phyloP scores from a whole-genome alignment of 495 filamentous ascomycete species.

The Amphirosellinia nigrospora region DNA sequence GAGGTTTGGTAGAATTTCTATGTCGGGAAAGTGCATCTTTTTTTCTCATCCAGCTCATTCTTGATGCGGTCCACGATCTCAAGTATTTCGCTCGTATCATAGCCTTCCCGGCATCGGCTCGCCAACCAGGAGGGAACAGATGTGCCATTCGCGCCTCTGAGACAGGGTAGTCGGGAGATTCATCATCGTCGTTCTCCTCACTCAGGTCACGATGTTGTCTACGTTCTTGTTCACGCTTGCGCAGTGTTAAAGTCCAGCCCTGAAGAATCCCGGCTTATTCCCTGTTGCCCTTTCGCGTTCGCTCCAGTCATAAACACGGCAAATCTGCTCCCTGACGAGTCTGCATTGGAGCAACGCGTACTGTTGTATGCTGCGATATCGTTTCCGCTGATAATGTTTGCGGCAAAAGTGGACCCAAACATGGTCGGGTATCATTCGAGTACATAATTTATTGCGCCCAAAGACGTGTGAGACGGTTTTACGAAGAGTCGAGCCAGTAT shows the following conservation, averaged over 20 bases:
- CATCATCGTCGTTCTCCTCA: constrained; percentile 41
- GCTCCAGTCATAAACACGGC: constrained; percentile 65
- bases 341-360: constrained; percentile 66
- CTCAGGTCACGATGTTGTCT: constrained; percentile 31
- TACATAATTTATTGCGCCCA: constrained; percentile 84
- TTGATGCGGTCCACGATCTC: constrained; percentile 45
- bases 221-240: constrained; percentile 61
- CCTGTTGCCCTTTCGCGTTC: constrained; percentile 19
- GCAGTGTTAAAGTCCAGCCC: constrained; percentile 54
- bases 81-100: constrained; percentile 45
- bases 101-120: constrained; percentile 38
- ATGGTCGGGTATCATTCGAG: constrained; percentile 65
- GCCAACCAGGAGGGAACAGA: constrained; percentile 54
- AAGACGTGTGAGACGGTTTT: constrained; percentile 87
- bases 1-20: constrained; percentile 66
- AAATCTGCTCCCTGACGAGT: constrained; percentile 63
- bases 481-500: constrained; percentile 59
- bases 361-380: constrained; percentile 67
- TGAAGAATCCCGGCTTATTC: constrained; percentile 51
- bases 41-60: constrained; percentile 37
- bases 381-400: constrained; percentile 82
- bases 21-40: constrained; percentile 61
- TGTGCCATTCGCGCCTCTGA: constrained; percentile 41
- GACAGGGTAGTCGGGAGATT: constrained; percentile 29
- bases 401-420: constrained; percentile 78